Base-by-base conservation (phyloP, 208 protist species). In the Acanthamoeba castellanii region DNA sequence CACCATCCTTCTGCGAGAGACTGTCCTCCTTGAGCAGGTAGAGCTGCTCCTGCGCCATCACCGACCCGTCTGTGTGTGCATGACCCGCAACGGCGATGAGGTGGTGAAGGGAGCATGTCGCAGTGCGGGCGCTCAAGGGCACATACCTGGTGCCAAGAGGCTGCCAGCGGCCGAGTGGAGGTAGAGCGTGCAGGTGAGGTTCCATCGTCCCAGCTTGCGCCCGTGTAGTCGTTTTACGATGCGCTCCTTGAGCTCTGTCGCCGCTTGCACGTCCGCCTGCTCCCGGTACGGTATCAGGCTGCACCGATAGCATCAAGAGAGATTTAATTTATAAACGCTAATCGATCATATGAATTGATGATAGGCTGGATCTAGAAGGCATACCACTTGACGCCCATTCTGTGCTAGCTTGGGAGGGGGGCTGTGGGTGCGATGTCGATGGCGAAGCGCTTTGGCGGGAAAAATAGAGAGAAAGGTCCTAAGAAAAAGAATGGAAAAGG, bases 171-270 rank as follows among this genome's bases (percentile, higher is more conserved):
- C n/a, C 8, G 47, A 32, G 82, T 89, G 82, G 55, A 89, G 82
- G 82, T 89, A 89, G 25, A 89, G 82, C 8, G 82, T 89, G 82
- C 82, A 89, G 37, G n/a, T 68, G 50, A 89, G 52, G 52, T 66
- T 57, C 82, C 82, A 89, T 37, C 55, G 52, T 11, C 82, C 82
- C 52, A 89, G 52, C 82, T 89, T 89, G 8, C 55, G 27, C 30
- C 82, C 82, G 47, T 47, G 82, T 27, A 89, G 50, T 7, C 82
- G 82, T 30, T 89, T 66, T 2, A 50, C 37, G 18, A 82, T 82
- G n/a, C 82, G 82, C 32, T 89, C 52, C 32, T 89, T 89, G 16
- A 89, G 47, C 27, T 89, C 82, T 66, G 52, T 47, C 14, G 37
- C 27, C 47, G 82, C 82, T 1, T 89, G 82, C n/a, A 50, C 74